Base-by-base conservation (phyloP, 1,139 yeast genomes). In the Kodamaea suecica region DNA sequence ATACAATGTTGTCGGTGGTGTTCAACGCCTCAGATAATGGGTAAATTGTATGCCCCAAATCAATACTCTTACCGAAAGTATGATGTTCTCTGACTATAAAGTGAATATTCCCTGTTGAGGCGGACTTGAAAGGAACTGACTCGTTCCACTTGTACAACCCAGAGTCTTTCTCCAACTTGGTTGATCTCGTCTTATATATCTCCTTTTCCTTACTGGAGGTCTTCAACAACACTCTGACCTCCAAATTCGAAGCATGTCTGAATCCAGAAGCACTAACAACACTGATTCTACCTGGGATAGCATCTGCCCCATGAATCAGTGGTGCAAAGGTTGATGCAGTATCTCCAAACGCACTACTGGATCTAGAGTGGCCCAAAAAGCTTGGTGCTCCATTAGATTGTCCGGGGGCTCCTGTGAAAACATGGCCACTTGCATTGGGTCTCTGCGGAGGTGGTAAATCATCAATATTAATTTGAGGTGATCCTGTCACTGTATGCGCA, bases 21-120 rank as follows among this genome's bases (percentile, higher is more conserved):
- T 61, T 60, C 33, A 57, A 40, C 24, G 49, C 66, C 13, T 71
- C 73, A n/a, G 52, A 39, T 43, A 78, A 59, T 10, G 50, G 49
- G 28, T 78, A 45, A 15, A 59, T 55, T 4, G 77, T 79, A 35
- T 69, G 70, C 11, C 85, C 95, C 33, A 87, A 43, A 35, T 77
- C 84, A 29, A 69, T 68, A 44, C 76, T 80, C 51, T 84, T 80
- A 29, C 95, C 92, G 48, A 90, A 73, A 3, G 78, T 73, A 56
- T 84, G 95, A 53, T 78, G 84, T 33, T 82, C 80, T 34, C 76
- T 69, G 11, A 85, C 74, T 27, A 68, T 66, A 50, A 90, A 74
- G 4, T 76, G 61, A 32, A 90, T 52, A 37, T 65, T 68, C 3
- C 82, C 80, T 12, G 74, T 79, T 3, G 79, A 59, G 4, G 82